Evolutionary conservation across 2,329 filamentous ascomycete species (phyloP), one percentile per base, ranked within the genome.

Genomic region (Septoria petroselini): DNA sequence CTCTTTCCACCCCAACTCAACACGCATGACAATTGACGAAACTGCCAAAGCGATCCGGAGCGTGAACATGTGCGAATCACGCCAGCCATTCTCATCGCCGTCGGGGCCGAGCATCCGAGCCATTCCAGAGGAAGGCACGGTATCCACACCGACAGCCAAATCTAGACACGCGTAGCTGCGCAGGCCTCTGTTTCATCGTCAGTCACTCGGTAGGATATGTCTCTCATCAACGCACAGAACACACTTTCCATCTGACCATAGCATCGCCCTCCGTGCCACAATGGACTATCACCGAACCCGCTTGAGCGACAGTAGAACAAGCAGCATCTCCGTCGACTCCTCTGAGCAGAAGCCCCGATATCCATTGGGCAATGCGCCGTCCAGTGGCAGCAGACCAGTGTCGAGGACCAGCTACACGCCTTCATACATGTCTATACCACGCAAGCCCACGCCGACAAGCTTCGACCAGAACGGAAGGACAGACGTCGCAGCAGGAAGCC

Each of bases 341-440:
- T 48, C 50, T 8, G 48, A 50, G 15, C 30, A 38, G 12, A 43
- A 31, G 25, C 27, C 44, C 9, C 18, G 25, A 33, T 53, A 45
- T 18, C 43, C 39, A 49, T 23, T 45, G 50, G 50, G 46, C 27
- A 43, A 25, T 35, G 29, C n/a, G 12, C 41, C 45, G 14, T 31
- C 41, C 21, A 49, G 19, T 39, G 41, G 34, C 40, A 50, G 47
- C 18, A 43, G 41, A 15, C 40, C 47, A 12, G 27, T 19, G 11
- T 38, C 31, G 25, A 23, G 45, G 23, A 39, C 50, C 4, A 53
- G 50, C 41, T 54, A 51, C 29, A 47, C 51, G 11, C 51, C 51
- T 5, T 47, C 51, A 9, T 44, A 51, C 21, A 46, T 53, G 41
- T 46, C 47, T 4, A 41, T 44, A 34, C 45, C 48, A 21, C 40